These are phyloP conservation scores for Ceratocystis cubensis DNA, from an alignment of 2,329 filamentous ascomycete species.

Conservation along the genomic window DNA sequence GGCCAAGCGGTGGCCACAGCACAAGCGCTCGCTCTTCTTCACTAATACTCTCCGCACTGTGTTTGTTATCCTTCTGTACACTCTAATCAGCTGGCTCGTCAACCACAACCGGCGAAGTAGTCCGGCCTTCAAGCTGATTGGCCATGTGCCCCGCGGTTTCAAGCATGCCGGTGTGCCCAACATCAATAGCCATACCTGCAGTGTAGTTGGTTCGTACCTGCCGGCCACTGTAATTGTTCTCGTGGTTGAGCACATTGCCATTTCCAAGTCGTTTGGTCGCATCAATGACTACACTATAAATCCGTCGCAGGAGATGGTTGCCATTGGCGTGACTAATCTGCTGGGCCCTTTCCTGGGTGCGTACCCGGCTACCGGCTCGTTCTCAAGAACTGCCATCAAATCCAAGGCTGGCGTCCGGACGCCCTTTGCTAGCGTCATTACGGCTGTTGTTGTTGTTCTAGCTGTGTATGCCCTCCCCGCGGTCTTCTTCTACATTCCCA, in stretches of 20 bases:
- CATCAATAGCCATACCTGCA: conserved; percentile 48
- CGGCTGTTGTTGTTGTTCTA: conserved; percentile 66
- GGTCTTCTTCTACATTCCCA: conserved; percentile 83
- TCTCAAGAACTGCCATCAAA: conserved; percentile 84
- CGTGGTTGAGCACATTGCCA: conserved; percentile 69
- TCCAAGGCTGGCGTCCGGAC: conserved; percentile 87
- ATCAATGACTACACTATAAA: conserved; percentile 73
- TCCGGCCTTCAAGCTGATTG: conserved; percentile 62
- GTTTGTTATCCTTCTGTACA: conserved; percentile 86
- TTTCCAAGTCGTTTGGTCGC: conserved; percentile 69
- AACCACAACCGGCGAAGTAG: conserved; percentile 55
- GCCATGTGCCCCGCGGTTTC: conserved; percentile 68
- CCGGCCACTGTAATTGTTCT: conserved; percentile 66
- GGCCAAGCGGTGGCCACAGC: conserved; percentile 56
- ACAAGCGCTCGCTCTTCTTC: conserved; percentile 74
- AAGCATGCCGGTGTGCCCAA: conserved; percentile 53
- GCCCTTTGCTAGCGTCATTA: conserved; percentile 75
- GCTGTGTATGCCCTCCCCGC: conserved; percentile 72
- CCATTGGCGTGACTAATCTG: conserved; percentile 62
- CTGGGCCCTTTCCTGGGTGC: conserved; percentile 67
- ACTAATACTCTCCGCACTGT: conserved; percentile 78
- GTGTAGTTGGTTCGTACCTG: conserved; percentile 50
- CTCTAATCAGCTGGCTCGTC: conserved; percentile 73
- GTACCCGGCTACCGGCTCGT: conserved; percentile 80
- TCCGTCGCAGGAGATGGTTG: conserved; percentile 67